phyloP scores from a whole-genome alignment of 495 filamentous ascomycete species.

The Aspergillus sclerotiicarbonarius region DNA sequence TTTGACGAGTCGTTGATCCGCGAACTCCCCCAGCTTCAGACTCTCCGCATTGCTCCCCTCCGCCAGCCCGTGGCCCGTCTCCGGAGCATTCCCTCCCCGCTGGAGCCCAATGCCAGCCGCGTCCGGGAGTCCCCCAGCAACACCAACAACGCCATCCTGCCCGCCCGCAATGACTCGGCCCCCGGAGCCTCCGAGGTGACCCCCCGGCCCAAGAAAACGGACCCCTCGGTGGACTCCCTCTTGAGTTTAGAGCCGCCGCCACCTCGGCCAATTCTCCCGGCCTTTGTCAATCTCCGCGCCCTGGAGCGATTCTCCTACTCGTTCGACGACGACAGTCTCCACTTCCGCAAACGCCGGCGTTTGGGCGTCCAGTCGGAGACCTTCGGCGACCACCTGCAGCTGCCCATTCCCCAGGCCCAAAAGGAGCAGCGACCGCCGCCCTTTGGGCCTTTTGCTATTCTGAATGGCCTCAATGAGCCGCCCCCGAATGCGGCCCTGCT shows the following conservation, averaged over 20 bases:
- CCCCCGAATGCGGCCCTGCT: slow-evolving; percentile 71
- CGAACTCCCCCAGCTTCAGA: slow-evolving; percentile 43
- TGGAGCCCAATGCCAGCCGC: slow-evolving; percentile 47
- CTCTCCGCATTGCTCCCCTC: slow-evolving; percentile 50
- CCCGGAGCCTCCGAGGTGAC: slow-evolving; percentile 31
- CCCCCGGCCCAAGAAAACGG: slow-evolving; percentile 33
- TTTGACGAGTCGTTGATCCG: slow-evolving; percentile 44
- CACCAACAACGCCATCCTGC: slow-evolving; percentile 30
- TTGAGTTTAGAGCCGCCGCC: slow-evolving; percentile 36
- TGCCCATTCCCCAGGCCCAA: slow-evolving; percentile 47
- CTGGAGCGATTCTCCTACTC: slow-evolving; percentile 46
- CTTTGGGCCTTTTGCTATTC: slow-evolving; percentile 58
- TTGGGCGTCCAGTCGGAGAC: slow-evolving; percentile 43
- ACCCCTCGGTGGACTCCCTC: slow-evolving; percentile 30
- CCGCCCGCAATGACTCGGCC: slow-evolving; percentile 20
- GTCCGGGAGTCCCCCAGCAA: slow-evolving; percentile 30
- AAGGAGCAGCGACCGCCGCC: slow-evolving; percentile 49
- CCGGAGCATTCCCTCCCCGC: slow-evolving; percentile 42
- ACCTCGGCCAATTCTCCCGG: slow-evolving; percentile 44
- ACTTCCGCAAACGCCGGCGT: slow-evolving; percentile 42
- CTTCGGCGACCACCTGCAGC: slow-evolving; percentile 49
- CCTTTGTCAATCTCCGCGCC: slow-evolving; percentile 48
- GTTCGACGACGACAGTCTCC: slow-evolving; percentile 40
- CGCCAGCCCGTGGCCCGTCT: slow-evolving; percentile 45
- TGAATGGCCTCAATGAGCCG: slow-evolving; percentile 73